phyloP scores from a whole-genome alignment of 1,139 yeast species.

The Arxiozyma slooffiae region DNA sequence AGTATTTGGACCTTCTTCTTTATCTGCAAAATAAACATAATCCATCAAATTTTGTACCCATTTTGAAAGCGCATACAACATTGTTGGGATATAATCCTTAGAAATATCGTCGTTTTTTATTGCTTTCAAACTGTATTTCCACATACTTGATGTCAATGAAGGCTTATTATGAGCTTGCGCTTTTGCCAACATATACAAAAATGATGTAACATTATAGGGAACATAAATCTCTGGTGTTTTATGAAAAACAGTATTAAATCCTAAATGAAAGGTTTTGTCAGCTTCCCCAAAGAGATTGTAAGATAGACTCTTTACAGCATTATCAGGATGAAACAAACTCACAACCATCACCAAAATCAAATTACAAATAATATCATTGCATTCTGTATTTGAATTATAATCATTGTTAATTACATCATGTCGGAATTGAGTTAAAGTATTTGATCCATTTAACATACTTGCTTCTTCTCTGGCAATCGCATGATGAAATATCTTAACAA shows the following conservation, averaged over 20 bases:
- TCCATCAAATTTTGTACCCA: slow-evolving; percentile 68
- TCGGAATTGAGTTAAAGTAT: not conserved
- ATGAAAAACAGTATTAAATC: slow-evolving; percentile 48
- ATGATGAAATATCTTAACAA: slow-evolving; percentile 58
- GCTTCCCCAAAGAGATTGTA: slow-evolving; percentile 56
- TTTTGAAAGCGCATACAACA: slow-evolving; percentile 51
- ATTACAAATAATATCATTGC: slow-evolving; percentile 37
- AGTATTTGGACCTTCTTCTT: slow-evolving; percentile 49
- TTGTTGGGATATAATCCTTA: slow-evolving; percentile 18
- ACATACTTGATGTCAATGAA: slow-evolving; percentile 40
- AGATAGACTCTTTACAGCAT: slow-evolving; percentile 53
- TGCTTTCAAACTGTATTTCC: slow-evolving; percentile 25
- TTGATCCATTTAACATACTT: slow-evolving; percentile 28
- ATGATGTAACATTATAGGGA: slow-evolving; percentile 60
- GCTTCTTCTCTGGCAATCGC: slow-evolving; percentile 43
- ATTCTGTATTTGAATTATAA: not conserved
- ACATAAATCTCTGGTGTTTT: slow-evolving; percentile 58
- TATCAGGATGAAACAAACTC: slow-evolving; percentile 51
- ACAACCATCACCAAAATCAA: slow-evolving; percentile 56
- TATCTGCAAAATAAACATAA: slow-evolving; percentile 45
- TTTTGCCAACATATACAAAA: slow-evolving; percentile 52
- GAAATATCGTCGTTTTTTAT: slow-evolving; percentile 19
- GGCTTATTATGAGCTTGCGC: slow-evolving; percentile 51
- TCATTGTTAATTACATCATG: not conserved
- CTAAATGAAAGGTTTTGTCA: slow-evolving; percentile 50